These are phyloP conservation scores for Boletus insuetus DNA, from an alignment of 768 basidiomycete species.

Conservation along the genomic window DNA sequence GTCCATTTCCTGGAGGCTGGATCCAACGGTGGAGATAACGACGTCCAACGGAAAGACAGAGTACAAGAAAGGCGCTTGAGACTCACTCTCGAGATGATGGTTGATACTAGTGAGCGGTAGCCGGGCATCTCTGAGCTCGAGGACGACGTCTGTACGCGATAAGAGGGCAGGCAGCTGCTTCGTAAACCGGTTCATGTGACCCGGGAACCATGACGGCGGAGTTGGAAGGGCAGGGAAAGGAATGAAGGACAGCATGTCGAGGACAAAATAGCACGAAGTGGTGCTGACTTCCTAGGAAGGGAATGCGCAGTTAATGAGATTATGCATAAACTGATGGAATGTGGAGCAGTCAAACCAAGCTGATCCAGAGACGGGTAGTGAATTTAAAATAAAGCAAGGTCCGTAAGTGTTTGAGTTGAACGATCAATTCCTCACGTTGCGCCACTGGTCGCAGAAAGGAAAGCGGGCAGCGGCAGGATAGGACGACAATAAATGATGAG, in stretches of 20 bases:
- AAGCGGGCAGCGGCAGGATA: background rate
- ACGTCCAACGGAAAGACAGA: background rate
- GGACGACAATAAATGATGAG: too few species aligned
- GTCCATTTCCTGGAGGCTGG: constrained; percentile 4
- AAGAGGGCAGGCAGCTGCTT: constrained; percentile 73
- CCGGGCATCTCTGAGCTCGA: constrained; percentile 92
- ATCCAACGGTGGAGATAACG: constrained; percentile 1
- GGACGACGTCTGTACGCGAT: constrained; percentile 82
- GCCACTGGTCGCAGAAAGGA: background rate
- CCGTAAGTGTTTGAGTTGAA: background rate
- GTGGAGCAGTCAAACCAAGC: background rate
- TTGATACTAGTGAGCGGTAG: constrained; percentile 95
- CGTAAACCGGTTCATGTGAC: constrained; percentile 91
- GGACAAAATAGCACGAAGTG: constrained; percentile 7
- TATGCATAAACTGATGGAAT: constrained; percentile 3
- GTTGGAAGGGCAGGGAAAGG: constrained; percentile 53
- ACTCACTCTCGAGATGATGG: constrained; percentile 77
- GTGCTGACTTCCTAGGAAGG: constrained; percentile 11
- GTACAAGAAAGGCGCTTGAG: background rate
- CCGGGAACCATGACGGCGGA: constrained; percentile 92
- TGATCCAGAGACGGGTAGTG: background rate
- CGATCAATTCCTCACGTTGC: background rate
- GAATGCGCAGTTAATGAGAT: constrained; percentile 5
- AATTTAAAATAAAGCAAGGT: background rate
- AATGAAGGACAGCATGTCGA: constrained; percentile 34